Percentiles rank a stretch among this genome's conserved stretches.
Evolutionary conservation across 176 grass and related monocot genomes (phyloP).

Genomic region (Cenchrus fungigraminus): DNA sequence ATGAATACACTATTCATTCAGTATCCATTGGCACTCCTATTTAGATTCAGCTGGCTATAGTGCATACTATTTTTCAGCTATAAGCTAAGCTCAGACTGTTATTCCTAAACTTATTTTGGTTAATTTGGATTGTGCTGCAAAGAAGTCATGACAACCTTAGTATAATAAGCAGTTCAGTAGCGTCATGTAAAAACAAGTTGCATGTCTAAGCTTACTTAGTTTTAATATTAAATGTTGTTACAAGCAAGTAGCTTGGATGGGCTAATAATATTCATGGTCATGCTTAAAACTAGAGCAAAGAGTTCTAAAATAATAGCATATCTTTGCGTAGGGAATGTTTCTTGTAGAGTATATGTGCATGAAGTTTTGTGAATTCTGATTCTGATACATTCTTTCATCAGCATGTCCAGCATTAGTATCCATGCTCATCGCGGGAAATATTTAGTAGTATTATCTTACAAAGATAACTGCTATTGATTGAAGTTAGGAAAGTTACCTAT

Average conservation of each 20-base stretch:
- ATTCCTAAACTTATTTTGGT: neutral
- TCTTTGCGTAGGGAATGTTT: neutral
- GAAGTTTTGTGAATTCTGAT: neutral
- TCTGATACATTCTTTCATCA: neutral
- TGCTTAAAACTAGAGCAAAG: neutral
- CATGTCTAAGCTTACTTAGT: neutral
- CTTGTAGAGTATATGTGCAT: neutral
- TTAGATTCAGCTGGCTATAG: too few species aligned
- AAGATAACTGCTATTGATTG: neutral
- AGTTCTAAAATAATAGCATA: neutral
- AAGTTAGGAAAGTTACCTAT: neutral
- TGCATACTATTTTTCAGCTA: neutral
- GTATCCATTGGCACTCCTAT: neutral
- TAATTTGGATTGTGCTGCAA: neutral
- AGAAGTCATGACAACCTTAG: neutral
- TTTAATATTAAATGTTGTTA: neutral
- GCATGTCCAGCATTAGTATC: too few species aligned
- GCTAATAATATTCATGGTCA: neutral
- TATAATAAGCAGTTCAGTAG: neutral
- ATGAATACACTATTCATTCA: neutral
- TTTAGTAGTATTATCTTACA: too few species aligned
- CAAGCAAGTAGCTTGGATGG: neutral
- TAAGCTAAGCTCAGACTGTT: neutral
- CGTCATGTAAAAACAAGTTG: neutral
- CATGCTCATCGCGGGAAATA: too few species aligned